Percentiles rank a stretch among this genome's conserved stretches.
Conservation (phyloP, 148 eudicot genomes). For the Selenicereus undatus region DNA sequence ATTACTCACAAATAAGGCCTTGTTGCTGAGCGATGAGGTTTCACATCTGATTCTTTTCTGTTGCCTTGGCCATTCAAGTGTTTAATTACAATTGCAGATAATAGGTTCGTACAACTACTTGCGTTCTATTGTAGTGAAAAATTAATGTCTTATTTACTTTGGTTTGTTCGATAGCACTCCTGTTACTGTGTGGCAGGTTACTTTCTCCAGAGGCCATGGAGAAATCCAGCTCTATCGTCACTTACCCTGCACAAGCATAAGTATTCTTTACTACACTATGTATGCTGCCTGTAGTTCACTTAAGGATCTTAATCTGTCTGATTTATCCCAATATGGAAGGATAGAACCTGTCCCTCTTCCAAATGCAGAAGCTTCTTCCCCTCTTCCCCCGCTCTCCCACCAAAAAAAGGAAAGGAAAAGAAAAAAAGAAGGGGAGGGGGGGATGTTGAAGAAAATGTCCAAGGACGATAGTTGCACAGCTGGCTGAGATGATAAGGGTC, state of each 20-base stretch:
- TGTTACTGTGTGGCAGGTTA: constrained; percentile 9
- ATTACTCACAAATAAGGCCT: constrained; percentile 10
- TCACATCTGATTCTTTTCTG: not conserved
- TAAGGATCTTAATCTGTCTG: not conserved
- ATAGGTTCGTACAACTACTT: not conserved
- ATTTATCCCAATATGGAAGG: not conserved
- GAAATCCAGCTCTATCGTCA: not conserved
- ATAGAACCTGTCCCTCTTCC: not conserved
- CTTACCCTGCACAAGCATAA: not conserved
- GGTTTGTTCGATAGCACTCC: not conserved
- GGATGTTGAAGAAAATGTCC: not conserved
- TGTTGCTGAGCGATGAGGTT: not conserved
- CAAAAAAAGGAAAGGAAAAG: too few species aligned
- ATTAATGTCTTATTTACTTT: not conserved
- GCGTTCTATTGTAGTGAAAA: not conserved
- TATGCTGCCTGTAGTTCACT: not conserved
- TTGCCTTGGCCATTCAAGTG: not conserved
- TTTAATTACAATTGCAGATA: constrained; percentile 1
- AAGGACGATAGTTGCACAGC: not conserved
- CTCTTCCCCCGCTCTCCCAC: not conserved
- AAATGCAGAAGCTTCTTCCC: too few species aligned
- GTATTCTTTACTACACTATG: not conserved
- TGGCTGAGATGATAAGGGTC: not conserved
- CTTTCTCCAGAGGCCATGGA: not conserved
- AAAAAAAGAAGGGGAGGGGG: too few species aligned